These are phyloP conservation scores for Gossypium trilobum DNA, from an alignment of 441 rosid genomes.

Conservation along the genomic window DNA sequence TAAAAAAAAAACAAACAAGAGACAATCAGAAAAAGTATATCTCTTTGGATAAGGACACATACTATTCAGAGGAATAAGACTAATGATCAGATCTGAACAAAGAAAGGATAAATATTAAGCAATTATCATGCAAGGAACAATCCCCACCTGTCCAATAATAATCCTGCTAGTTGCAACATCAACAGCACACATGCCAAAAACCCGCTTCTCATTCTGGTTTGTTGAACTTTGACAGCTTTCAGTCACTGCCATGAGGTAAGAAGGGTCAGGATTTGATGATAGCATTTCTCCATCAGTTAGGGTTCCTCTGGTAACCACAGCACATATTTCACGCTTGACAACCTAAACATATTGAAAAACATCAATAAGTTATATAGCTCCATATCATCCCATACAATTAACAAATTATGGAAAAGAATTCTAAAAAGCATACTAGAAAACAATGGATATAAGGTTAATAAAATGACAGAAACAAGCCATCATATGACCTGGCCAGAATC, in stretches of 20 bases:
- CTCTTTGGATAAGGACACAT: background rate
- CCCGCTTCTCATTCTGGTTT: conserved; percentile 34
- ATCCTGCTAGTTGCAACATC: conserved; percentile 87
- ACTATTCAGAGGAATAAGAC: background rate
- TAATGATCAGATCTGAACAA: background rate
- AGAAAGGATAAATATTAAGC: background rate
- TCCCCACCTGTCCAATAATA: conserved; percentile 71
- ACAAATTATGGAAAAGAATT: background rate
- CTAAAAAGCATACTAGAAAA: background rate
- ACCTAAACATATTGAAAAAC: conserved; percentile 45
- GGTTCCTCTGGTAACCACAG: conserved; percentile 89
- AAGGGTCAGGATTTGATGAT: conserved; percentile 80
- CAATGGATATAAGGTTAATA: background rate
- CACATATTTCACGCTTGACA: conserved; percentile 95
- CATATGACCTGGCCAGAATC: background rate
- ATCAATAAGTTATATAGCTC: conserved; percentile 22
- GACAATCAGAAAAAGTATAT: background rate
- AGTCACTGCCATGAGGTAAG: conserved; percentile 76
- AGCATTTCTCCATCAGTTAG: conserved; percentile 85
- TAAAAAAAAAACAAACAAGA: background rate
- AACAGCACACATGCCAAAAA: conserved; percentile 73
- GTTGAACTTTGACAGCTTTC: conserved; percentile 38
- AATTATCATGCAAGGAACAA: background rate
- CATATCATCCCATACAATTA: background rate
- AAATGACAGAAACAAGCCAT: conserved; percentile 3